phyloP scores from a whole-genome alignment of 352 stramenopile species.

The Phytophthora palmivora region DNA sequence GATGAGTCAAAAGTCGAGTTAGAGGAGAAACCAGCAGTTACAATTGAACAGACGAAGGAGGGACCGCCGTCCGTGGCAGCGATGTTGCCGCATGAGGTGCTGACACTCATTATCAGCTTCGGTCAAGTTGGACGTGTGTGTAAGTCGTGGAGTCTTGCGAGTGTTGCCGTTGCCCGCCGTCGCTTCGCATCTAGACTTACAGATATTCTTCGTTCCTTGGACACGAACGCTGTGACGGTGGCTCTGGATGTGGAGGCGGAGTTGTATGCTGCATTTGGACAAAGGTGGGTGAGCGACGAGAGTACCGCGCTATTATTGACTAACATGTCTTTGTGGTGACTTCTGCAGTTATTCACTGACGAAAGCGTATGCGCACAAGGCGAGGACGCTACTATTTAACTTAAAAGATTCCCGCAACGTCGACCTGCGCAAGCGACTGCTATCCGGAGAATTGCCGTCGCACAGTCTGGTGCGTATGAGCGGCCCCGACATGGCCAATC shows the following conservation, averaged over 20 bases:
- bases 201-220: constrained; percentile 61
- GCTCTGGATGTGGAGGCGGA: constrained; percentile 65
- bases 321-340: too few relatives aligned
- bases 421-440: constrained; percentile 66
- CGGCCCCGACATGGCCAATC: constrained; percentile 84
- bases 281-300: constrained; percentile 44
- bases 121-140: constrained; percentile 78
- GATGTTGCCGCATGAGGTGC: constrained; percentile 75
- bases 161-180: constrained; percentile 63
- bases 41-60: background rate
- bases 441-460: constrained; percentile 63
- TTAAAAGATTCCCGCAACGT: constrained; percentile 79
- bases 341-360: constrained; percentile 64
- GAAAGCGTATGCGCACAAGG: constrained; percentile 84
- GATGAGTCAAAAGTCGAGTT: constrained; percentile 6
- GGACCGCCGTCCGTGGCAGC: constrained; percentile 42
- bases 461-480: constrained; percentile 79
- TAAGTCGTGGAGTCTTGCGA: constrained; percentile 83
- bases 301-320: too few relatives aligned
- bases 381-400: constrained; percentile 85
- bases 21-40: constrained; percentile 23
- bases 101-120: constrained; percentile 75
- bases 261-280: constrained; percentile 64
- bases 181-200: constrained; percentile 66
- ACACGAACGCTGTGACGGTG: constrained; percentile 49